Evolutionary conservation across 2,329 filamentous ascomycete genomes (phyloP).

Genomic region (Diaporthe destruens): DNA sequence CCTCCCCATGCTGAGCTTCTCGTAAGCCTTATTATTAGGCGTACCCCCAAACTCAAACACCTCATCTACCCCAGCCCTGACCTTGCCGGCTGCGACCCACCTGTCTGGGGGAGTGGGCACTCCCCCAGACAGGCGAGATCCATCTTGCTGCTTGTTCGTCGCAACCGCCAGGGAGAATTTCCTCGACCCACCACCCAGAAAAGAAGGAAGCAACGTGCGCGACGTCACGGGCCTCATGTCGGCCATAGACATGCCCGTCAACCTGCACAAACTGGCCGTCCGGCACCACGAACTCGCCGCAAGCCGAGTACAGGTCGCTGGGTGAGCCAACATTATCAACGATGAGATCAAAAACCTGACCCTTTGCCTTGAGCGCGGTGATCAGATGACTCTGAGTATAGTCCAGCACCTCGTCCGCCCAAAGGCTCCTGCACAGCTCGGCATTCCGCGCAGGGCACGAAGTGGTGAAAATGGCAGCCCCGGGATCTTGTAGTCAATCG

Average conservation of each 20-base stretch:
- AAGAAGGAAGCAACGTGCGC: constrained; percentile 48
- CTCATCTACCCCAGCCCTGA: constrained; percentile 68
- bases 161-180: constrained; percentile 54
- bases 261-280: constrained; percentile 66
- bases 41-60: constrained; percentile 68
- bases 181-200: constrained; percentile 56
- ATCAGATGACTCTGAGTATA: constrained; percentile 65
- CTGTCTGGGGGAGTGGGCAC: no score
- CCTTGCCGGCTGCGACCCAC: constrained; percentile 70
- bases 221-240: constrained; percentile 41
- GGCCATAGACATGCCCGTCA: constrained; percentile 50
- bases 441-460: constrained; percentile 70
- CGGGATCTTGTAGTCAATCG: constrained; percentile 73
- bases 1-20: constrained; percentile 67
- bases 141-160: constrained; percentile 54
- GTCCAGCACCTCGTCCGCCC: constrained; percentile 73
- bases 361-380: constrained; percentile 58
- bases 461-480: constrained; percentile 61
- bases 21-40: constrained; percentile 68
- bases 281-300: constrained; percentile 62
- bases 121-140: constrained; percentile 63
- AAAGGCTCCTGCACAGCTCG: constrained; percentile 67
- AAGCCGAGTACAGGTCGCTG: constrained; percentile 65
- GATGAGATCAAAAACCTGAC: constrained; percentile 62
- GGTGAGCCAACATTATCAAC: constrained; percentile 68